A percentile compares a stretch with the other conserved stretches of the same genome.
These are phyloP conservation scores for Musa troglodytarum DNA, from an alignment of 176 grass and related monocot genomes.

Conservation along the genomic window DNA sequence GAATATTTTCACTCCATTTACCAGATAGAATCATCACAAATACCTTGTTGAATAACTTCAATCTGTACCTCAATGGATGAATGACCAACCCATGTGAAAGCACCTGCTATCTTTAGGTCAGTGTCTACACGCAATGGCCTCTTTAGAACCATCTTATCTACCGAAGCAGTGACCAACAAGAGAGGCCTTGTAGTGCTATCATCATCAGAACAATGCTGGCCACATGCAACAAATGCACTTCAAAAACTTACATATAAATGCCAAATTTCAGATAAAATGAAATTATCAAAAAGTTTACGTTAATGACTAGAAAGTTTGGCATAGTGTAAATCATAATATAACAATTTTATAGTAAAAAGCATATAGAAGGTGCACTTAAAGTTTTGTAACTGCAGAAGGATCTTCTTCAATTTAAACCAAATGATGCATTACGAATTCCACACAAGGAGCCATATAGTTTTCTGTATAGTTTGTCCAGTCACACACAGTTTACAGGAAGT, in stretches of 20 bases:
- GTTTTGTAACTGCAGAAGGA: too few species aligned
- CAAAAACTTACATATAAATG: neutral
- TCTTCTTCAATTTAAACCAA: too few species aligned
- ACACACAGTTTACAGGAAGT: too few species aligned
- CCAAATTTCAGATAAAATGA: too few species aligned
- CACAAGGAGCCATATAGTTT: too few species aligned
- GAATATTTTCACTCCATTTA: neutral
- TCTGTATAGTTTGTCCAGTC: too few species aligned
- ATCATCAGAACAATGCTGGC: constrained; percentile 79
- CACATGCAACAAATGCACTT: neutral
- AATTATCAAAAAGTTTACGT: too few species aligned
- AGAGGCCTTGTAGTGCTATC: constrained; percentile 79
- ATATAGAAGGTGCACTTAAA: too few species aligned
- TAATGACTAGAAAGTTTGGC: too few species aligned
- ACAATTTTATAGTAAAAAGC: too few species aligned
- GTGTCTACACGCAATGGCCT: constrained; percentile 62
- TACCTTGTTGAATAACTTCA: constrained; percentile 63
- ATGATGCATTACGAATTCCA: too few species aligned
- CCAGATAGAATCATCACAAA: neutral
- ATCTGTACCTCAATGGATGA: constrained; percentile 97
- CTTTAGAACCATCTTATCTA: constrained; percentile 87
- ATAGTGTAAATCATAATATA: too few species aligned
- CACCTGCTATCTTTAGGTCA: constrained; percentile 73
- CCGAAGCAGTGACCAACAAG: constrained; percentile 84
- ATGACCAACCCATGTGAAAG: constrained; percentile 84